phyloP scores from a whole-genome alignment of 495 filamentous ascomycete species.

The Ramalina peruviana region DNA sequence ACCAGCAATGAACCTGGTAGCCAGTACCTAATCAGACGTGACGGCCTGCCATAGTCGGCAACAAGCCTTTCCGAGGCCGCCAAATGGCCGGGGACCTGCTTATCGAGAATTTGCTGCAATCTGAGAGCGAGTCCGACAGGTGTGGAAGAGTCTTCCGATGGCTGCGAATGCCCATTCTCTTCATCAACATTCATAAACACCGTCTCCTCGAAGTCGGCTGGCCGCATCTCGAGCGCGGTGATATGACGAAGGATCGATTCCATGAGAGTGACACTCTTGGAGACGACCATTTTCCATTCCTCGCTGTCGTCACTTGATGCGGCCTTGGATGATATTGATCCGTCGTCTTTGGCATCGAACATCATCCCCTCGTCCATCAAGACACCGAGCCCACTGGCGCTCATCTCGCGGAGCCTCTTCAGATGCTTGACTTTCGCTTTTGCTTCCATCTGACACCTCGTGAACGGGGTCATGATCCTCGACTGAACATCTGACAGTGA shows the following conservation, averaged over 20 bases:
- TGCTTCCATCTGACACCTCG: slow-evolving; percentile 53
- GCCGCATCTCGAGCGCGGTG: slow-evolving; percentile 34
- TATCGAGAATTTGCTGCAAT: slow-evolving; percentile 48
- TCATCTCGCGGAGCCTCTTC: slow-evolving; percentile 53
- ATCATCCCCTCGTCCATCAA: slow-evolving; percentile 68
- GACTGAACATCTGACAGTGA: slow-evolving; percentile 43
- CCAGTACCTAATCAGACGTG: slow-evolving; percentile 75
- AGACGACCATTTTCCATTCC: slow-evolving; percentile 59
- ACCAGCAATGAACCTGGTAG: slow-evolving; percentile 49
- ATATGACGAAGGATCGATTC: slow-evolving; percentile 58
- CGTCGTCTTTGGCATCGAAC: slow-evolving; percentile 36
- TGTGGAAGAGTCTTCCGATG: slow-evolving; percentile 22
- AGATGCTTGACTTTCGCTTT: slow-evolving; percentile 53
- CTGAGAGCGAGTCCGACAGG: slow-evolving; percentile 50
- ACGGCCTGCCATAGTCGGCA: slow-evolving; percentile 55
- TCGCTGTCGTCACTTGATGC: slow-evolving; percentile 28
- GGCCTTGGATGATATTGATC: slow-evolving; percentile 25
- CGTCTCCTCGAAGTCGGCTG: slow-evolving; percentile 60
- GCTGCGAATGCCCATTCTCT: slow-evolving; percentile 34
- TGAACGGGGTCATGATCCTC: slow-evolving; percentile 54
- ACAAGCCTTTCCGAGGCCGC: slow-evolving; percentile 33
- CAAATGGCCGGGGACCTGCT: slow-evolving; percentile 45
- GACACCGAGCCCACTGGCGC: slow-evolving; percentile 75
- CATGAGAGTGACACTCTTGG: slow-evolving; percentile 63
- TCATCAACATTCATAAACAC: slow-evolving; percentile 51